A percentile compares a stretch with the other conserved stretches of the same genome.
phyloP scores from a whole-genome alignment of 1,139 yeast species.

The Suhomyces taliae region DNA sequence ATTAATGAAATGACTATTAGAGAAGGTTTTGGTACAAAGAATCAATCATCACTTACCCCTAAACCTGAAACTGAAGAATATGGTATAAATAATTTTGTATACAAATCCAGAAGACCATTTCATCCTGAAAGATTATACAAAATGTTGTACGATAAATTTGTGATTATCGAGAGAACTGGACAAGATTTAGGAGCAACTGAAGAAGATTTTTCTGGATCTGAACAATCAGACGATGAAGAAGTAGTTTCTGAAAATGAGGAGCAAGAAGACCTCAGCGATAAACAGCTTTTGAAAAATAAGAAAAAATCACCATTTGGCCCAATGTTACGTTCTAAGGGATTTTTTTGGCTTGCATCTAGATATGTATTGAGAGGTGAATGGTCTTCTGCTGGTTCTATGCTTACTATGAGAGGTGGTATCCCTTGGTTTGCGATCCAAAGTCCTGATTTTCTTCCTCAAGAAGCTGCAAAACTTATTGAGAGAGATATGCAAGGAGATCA shows the following conservation, averaged over 20 bases:
- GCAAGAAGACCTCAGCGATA: slow-evolving; percentile 20
- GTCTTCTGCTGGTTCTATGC: slow-evolving; percentile 48
- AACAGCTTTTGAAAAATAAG: slow-evolving; percentile 30
- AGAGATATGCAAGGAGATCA: slow-evolving; percentile 37
- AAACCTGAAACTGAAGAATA: slow-evolving; percentile 38
- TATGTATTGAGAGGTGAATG: slow-evolving; percentile 44
- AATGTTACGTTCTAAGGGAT: slow-evolving; percentile 44
- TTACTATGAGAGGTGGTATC: slow-evolving; percentile 43
- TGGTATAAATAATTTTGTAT: slow-evolving; percentile 44
- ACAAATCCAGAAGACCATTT: slow-evolving; percentile 40
- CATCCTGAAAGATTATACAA: slow-evolving; percentile 44
- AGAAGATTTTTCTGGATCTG: slow-evolving; percentile 9
- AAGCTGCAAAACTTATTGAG: slow-evolving; percentile 28
- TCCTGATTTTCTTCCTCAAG: slow-evolving; percentile 32
- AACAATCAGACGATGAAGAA: slow-evolving; percentile 12
- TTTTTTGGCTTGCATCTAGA: slow-evolving; percentile 49
- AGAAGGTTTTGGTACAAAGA: slow-evolving; percentile 33
- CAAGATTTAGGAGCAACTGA: slow-evolving; percentile 14
- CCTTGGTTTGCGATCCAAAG: slow-evolving; percentile 48
- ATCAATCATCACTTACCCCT: slow-evolving; percentile 20
- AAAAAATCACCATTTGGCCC: slow-evolving; percentile 36
- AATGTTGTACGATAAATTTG: slow-evolving; percentile 35
- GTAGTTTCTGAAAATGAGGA: slow-evolving; percentile 18
- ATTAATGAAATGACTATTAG: slow-evolving; percentile 39
- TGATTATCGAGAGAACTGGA: slow-evolving; percentile 25